Evolutionary conservation across 169 alveolate species (phyloP).

Genomic region (Eimeria falciformis): DNA sequence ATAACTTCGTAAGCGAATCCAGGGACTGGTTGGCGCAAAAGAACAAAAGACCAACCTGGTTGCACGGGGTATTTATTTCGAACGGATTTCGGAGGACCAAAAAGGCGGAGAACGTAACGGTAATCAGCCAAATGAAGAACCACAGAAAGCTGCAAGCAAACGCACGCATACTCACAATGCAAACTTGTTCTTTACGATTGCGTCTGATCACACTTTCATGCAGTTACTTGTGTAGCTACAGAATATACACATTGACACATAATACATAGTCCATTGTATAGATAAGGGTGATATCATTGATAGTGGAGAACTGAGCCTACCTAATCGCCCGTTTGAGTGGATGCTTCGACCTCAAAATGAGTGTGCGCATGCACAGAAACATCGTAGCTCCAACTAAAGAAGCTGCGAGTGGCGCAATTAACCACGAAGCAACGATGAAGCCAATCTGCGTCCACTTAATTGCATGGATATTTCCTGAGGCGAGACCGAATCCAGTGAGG

Average conservation of each 20-base stretch:
- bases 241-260: too few species aligned
- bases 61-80: conserved; percentile 65
- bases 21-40: too few species aligned
- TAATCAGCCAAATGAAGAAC: conserved; percentile 51
- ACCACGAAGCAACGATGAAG: conserved; percentile 86
- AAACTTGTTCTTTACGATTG: not conserved
- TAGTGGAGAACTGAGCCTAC: too few species aligned
- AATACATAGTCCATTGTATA: too few species aligned
- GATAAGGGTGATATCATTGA: not conserved
- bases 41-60: conserved; percentile 62
- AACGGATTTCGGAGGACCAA: conserved; percentile 75
- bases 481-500: conserved; percentile 89
- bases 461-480: conserved; percentile 85
- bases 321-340: conserved; percentile 79
- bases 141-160: conserved; percentile 37
- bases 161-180: not conserved
- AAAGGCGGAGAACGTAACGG: conserved; percentile 59
- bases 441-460: conserved; percentile 86
- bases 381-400: conserved; percentile 42
- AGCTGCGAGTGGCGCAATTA: conserved; percentile 75
- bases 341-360: conserved; percentile 75
- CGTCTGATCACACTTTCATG: too few species aligned
- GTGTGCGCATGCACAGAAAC: conserved; percentile 69
- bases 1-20: too few species aligned
- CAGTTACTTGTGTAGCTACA: too few species aligned